Base-by-base conservation (phyloP, 805 yeast species). In the Monosporozyma siamensis region DNA sequence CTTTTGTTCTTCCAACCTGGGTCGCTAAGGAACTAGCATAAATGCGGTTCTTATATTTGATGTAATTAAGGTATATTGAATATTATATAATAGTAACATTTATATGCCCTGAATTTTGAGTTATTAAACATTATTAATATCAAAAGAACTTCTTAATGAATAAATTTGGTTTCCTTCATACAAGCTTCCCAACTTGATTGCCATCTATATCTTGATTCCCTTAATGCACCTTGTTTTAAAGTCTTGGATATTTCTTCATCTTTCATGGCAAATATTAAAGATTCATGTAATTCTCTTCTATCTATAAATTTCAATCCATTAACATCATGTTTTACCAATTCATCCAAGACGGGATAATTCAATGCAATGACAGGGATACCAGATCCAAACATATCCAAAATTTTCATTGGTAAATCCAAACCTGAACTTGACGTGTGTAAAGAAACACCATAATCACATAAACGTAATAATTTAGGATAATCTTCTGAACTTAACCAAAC, bases 371-470 rank as follows among this genome's bases (percentile, higher is more conserved):
- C 97, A 1, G 98, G 99, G 10, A 92, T 67, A 0, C 97, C 97
- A 49, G 92, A 84, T 0, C 98, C 98, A 68, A 90, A 89, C 74
- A 90, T 78, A 56, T 92, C 99, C 5, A 90, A 81, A 27, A 92
- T 84, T 61, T 92, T 92, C 99, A 92, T 92, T 1, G 99, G 99
- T 44, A 92, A 70, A 56, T 92, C 99, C 44, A 84, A 70, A 0
- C 99, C 98, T 37, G 95, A 83, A 36, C 95, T 82, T 0, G 97
- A 89, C 4, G 80, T 75, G 61, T 92, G 99, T 47, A 92, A 66
- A 1, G 97, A 90, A 1, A 92, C 72, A 2, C 96, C 97, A 27
- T 89, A 57, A 56, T 92, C 96, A 3, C 95, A 90, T 3, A 78
- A 65, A 2, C 80, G 79, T 24, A 92, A 59, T 1, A 92, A 65